Percentiles rank a stretch among this genome's conserved stretches.
Evolutionary conservation across 2,329 filamentous ascomycete genomes (phyloP).

Genomic region (Fusarium sp.): DNA sequence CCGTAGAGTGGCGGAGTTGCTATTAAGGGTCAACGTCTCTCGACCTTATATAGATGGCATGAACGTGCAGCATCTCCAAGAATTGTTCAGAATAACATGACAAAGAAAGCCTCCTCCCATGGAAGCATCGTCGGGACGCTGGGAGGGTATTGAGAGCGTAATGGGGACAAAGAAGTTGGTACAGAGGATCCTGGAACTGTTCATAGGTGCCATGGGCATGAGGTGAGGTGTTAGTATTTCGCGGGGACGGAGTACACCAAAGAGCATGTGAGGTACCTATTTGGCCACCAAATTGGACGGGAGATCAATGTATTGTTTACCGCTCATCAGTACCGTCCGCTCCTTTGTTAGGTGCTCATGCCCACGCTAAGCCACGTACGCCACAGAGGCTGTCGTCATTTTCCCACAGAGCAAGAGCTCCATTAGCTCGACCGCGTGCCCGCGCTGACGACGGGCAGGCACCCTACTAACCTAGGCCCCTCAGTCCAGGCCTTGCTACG

Average conservation of each 20-base stretch:
- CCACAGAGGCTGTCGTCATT: constrained; percentile 46
- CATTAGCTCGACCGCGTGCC: constrained; percentile 16
- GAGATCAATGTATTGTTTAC: constrained; percentile 17
- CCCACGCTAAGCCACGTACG: constrained; percentile 45
- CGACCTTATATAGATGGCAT: constrained; percentile 17
- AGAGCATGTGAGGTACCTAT: constrained; percentile 17
- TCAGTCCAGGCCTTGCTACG: constrained; percentile 5
- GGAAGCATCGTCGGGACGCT: constrained; percentile 24
- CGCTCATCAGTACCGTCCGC: constrained; percentile 20
- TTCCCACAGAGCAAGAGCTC: constrained; percentile 21
- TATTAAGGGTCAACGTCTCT: constrained; percentile 37
- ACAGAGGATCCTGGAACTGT: constrained; percentile 33
- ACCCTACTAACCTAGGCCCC: no score
- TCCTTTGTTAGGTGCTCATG: constrained; percentile 16
- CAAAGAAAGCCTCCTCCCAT: constrained; percentile 20
- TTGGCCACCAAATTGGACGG: not conserved
- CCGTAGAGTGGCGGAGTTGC: constrained; percentile 37
- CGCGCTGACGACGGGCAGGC: constrained; percentile 38
- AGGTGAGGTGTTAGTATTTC: constrained; percentile 36
- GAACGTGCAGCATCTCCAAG: constrained; percentile 31
- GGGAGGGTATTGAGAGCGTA: not conserved
- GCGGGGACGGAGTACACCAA: constrained; percentile 36
- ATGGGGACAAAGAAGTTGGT: constrained; percentile 28
- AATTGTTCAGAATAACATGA: constrained; percentile 20
- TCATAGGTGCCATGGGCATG: constrained; percentile 27